Percentiles rank a stretch among this genome's conserved stretches.
Evolutionary conservation across 2,329 filamentous ascomycete species (phyloP).

Genomic region (Fusarium neocosmosporiellum): DNA sequence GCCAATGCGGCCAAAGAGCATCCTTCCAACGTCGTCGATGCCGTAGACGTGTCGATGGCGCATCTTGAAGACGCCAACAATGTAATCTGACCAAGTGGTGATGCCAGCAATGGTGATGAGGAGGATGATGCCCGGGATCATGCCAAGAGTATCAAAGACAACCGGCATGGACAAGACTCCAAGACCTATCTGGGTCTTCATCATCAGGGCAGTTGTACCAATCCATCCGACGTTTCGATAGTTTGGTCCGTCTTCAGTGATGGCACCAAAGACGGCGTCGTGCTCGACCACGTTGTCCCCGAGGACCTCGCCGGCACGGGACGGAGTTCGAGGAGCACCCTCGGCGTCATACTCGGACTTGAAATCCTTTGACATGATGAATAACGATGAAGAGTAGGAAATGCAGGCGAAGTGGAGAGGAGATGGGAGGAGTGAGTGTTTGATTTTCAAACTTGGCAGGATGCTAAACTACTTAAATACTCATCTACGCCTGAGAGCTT

Average conservation of each 20-base stretch:
- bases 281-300: constrained; percentile 1
- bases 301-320: not conserved
- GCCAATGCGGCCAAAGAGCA: constrained; percentile 59
- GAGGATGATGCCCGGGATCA: constrained; percentile 58
- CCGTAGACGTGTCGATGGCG: constrained; percentile 62
- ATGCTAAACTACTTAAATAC: constrained; percentile 1
- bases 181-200: constrained; percentile 58
- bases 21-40: constrained; percentile 61
- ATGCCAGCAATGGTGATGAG: constrained; percentile 53
- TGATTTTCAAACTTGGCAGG: not conserved
- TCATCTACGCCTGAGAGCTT: not conserved
- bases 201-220: constrained; percentile 56
- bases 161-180: constrained; percentile 59
- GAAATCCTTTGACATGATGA: constrained; percentile 3
- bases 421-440: not conserved
- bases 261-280: constrained; percentile 44
- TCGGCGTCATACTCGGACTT: not conserved
- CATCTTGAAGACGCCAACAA: constrained; percentile 61
- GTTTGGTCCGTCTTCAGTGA: constrained; percentile 41
- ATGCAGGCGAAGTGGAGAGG: not conserved
- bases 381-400: not conserved
- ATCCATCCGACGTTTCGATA: constrained; percentile 51
- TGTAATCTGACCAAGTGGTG: constrained; percentile 43
- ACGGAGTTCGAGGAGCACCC: not conserved
- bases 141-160: constrained; percentile 57